Conservation (phyloP, 495 filamentous ascomycete species). For the Aspergillus olivimuriae region DNA sequence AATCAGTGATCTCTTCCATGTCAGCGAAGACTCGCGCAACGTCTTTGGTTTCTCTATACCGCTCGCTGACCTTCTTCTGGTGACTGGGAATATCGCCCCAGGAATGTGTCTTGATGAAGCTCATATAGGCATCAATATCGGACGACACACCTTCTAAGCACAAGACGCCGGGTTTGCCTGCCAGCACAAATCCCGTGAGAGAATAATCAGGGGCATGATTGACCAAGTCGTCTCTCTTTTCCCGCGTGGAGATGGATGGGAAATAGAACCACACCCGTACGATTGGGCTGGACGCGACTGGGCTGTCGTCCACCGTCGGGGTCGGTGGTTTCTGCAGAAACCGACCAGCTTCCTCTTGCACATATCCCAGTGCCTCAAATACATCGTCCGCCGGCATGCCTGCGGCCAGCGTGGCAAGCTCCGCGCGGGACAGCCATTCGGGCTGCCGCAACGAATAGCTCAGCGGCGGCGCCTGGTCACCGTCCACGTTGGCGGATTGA, state of each 20-base stretch:
- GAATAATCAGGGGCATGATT: constrained; percentile 28
- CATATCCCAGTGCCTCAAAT: constrained; percentile 28
- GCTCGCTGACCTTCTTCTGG: constrained; percentile 38
- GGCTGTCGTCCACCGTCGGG: neutral
- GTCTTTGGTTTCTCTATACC: constrained; percentile 27
- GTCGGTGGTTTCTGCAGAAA: constrained; percentile 23
- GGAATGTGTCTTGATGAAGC: constrained; percentile 38
- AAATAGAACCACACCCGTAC: constrained; percentile 40
- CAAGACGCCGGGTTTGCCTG: constrained; percentile 35
- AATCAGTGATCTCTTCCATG: constrained; percentile 39
- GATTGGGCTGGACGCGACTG: constrained; percentile 7
- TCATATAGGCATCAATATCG: constrained; percentile 36
- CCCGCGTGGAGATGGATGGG: constrained; percentile 32
- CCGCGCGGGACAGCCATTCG: constrained; percentile 38
- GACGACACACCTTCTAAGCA: constrained; percentile 30
- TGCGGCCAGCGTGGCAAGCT: constrained; percentile 20
- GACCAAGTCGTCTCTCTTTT: constrained; percentile 34
- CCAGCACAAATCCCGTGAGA: constrained; percentile 35
- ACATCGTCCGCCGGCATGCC: constrained; percentile 26
- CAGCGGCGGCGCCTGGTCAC: constrained; percentile 22
- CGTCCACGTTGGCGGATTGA: constrained; percentile 12
- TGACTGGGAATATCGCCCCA: constrained; percentile 40
- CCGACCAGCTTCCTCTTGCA: constrained; percentile 18
- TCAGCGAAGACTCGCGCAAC: constrained; percentile 26
- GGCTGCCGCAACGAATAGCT: constrained; percentile 33